phyloP scores from a whole-genome alignment of 2,329 filamentous ascomycete species.

The Fusarium citri region DNA sequence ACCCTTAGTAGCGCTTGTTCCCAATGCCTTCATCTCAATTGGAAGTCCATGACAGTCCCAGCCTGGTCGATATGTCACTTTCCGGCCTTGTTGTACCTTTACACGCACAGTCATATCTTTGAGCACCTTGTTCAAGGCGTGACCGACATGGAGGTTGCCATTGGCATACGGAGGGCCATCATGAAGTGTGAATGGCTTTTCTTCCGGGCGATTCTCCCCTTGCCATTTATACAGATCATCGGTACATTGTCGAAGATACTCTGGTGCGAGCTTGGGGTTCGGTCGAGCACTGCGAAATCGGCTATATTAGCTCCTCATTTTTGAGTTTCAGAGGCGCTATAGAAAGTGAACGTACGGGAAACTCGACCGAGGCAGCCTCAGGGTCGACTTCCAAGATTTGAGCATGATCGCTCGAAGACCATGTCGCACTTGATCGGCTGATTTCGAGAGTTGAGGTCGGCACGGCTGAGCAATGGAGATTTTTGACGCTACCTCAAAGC shows the following conservation, averaged over 20 bases:
- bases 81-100: slow-evolving; percentile 77
- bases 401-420: slow-evolving; percentile 52
- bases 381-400: slow-evolving; percentile 78
- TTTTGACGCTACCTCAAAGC: slow-evolving; percentile 37
- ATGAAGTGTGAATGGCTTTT: slow-evolving; percentile 81
- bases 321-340: not conserved
- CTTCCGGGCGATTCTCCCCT: slow-evolving; percentile 63
- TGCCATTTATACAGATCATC: slow-evolving; percentile 95
- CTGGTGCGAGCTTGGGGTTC: slow-evolving; percentile 59
- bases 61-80: slow-evolving; percentile 85
- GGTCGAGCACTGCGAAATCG: slow-evolving; percentile 61
- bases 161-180: slow-evolving; percentile 99
- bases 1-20: slow-evolving; percentile 58
- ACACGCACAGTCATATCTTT: slow-evolving; percentile 93
- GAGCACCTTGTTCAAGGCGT: slow-evolving; percentile 95
- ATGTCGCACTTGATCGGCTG: slow-evolving; percentile 41
- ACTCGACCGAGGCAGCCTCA: slow-evolving; percentile 79
- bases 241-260: slow-evolving; percentile 80
- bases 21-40: slow-evolving; percentile 95
- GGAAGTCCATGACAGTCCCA: slow-evolving; percentile 99
- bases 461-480: slow-evolving; percentile 38
- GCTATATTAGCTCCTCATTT: slow-evolving; percentile 34
- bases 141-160: slow-evolving; percentile 88
- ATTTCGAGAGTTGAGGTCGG: slow-evolving; percentile 9
- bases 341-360: slow-evolving; percentile 68